Base-by-base conservation (phyloP, 2,329 filamentous ascomycete species). In the Paracamarosporium sp. region DNA sequence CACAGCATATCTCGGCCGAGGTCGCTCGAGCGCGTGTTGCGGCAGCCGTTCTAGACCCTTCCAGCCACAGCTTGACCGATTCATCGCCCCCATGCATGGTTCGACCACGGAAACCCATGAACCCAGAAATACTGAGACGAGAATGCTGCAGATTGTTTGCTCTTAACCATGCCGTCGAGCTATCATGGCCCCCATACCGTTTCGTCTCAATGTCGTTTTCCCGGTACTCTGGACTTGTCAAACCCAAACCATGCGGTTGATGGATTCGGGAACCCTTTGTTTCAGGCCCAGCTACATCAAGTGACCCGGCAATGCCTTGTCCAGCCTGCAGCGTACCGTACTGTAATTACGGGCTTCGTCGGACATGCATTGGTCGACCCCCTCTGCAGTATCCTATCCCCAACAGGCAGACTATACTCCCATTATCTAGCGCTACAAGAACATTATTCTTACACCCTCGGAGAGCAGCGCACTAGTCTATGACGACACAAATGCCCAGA, bases 391-490 rank as follows among this genome's bases (percentile, higher is more conserved):
- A 24, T 9, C 36, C n/a, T 20, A 9, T 40, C 17, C 5, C n/a
- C n/a, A n/a, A n/a, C n/a, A n/a, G n/a, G n/a, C n/a, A n/a, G n/a
- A n/a, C n/a, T n/a, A n/a, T n/a, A n/a, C n/a, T n/a, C n/a, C n/a
- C n/a, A n/a, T n/a, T n/a, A n/a, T n/a, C n/a, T n/a, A n/a, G 13
- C 22, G 22, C 20, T 25, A 11, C 20, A 12, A 25, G 8, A 15
- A 15, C 40, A 25, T 13, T 17, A 5, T 13, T 24, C 5, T 8
- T 30, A 28, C 2, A 20, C n/a, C 25, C n/a, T 20, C 27, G 25
- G 43, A 45, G 43, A 45, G 11, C 25, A 13, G 43, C 43, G 25
- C 43, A 46, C 24, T 15, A 27, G 33, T 53, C 35, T 28, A 56
- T 51, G 40, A 51, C 46, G 38, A 40, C 53, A 46, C 20, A 9